Evolutionary conservation across 129 eudicot species (phyloP).

Genomic region (Centrapalus pauciflorus): DNA sequence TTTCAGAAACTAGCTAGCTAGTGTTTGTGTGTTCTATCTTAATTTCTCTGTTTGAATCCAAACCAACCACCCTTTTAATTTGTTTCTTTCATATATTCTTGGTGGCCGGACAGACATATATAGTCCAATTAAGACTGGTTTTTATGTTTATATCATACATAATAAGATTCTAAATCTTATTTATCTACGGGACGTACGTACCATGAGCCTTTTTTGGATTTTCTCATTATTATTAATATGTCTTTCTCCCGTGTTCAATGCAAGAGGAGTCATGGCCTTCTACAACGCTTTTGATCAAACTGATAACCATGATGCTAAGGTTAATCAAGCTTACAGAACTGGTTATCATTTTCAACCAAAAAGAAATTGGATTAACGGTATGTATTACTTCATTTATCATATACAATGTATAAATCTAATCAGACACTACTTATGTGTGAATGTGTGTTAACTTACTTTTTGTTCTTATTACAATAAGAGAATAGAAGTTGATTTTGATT

Average conservation of each 20-base stretch:
- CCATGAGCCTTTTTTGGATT: constrained; percentile 12
- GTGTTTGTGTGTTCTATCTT: background rate
- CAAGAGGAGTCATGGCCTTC: constrained; percentile 30
- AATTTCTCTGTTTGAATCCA: background rate
- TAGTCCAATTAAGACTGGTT: background rate
- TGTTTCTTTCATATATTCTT: background rate
- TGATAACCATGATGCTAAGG: constrained; percentile 2
- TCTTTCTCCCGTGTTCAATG: background rate
- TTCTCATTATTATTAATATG: constrained; percentile 3
- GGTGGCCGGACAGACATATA: too few species aligned
- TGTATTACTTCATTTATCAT: background rate
- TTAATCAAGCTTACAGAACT: constrained; percentile 41
- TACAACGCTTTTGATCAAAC: constrained; percentile 29
- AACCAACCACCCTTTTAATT: background rate
- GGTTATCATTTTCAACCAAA: constrained; percentile 68
- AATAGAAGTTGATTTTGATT: too few species aligned
- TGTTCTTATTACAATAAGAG: too few species aligned
- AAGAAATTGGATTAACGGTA: constrained; percentile 72
- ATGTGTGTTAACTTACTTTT: too few species aligned
- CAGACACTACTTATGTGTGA: too few species aligned
- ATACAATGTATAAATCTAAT: too few species aligned
- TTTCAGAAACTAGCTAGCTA: background rate
- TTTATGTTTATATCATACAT: background rate
- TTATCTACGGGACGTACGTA: too few species aligned
- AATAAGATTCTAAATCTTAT: constrained; percentile 4